A percentile compares a stretch with the other conserved stretches of the same genome.
Conservation (phyloP, 2,329 filamentous ascomycete species). For the Penicillium sp. region DNA sequence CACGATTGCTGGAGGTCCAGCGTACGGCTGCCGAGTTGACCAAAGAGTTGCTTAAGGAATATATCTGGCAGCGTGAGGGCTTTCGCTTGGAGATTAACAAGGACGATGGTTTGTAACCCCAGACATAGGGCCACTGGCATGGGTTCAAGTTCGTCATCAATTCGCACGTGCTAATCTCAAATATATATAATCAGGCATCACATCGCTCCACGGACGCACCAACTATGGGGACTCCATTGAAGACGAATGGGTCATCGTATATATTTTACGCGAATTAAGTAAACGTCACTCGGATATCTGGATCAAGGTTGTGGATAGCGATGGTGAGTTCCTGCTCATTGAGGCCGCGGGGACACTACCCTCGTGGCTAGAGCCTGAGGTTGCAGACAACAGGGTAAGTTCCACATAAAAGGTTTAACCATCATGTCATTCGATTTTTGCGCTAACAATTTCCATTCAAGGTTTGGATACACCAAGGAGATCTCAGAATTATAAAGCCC, state of each 20-base stretch:
- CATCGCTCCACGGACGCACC: constrained; percentile 73
- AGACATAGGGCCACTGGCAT: too few species aligned
- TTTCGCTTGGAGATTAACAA: constrained; percentile 70
- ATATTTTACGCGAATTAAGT: constrained; percentile 80
- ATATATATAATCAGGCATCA: constrained; percentile 42
- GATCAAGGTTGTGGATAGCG: constrained; percentile 81
- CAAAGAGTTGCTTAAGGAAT: constrained; percentile 72
- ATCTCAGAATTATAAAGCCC: constrained; percentile 72
- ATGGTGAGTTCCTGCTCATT: constrained; percentile 93
- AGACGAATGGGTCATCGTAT: constrained; percentile 97
- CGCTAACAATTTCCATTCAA: neutral
- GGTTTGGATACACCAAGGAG: constrained; percentile 84
- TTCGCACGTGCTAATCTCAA: constrained; percentile 6
- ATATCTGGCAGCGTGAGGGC: constrained; percentile 91
- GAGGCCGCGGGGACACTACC: constrained; percentile 89
- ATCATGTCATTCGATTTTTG: too few species aligned
- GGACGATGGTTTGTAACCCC: constrained; percentile 59
- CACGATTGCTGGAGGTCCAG: constrained; percentile 72
- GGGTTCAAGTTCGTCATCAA: neutral
- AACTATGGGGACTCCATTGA: constrained; percentile 94
- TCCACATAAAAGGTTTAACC: neutral
- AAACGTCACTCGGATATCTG: constrained; percentile 74
- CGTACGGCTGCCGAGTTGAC: constrained; percentile 68
- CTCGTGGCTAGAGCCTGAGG: constrained; percentile 88
- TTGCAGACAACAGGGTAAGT: constrained; percentile 74